Conservation (phyloP, 306 rosid genomes). For the Rubus parviflorus region DNA sequence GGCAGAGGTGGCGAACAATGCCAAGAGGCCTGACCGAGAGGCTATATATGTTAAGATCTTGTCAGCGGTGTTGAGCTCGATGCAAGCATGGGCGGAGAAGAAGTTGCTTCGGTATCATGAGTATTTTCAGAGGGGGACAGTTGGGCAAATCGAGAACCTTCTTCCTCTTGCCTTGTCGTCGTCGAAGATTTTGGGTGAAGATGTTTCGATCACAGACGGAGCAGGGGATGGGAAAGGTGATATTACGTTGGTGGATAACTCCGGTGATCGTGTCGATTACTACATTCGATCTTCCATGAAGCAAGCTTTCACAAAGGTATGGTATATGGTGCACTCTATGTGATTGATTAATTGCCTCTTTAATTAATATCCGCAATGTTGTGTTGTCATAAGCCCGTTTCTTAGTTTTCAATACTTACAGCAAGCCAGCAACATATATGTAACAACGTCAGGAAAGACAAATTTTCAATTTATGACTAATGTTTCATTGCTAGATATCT, state of each 20-base stretch:
- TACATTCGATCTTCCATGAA: slow-evolving; percentile 67
- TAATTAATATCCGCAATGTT: neutral
- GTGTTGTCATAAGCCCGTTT: neutral
- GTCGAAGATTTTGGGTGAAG: slow-evolving; percentile 74
- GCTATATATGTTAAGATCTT: slow-evolving; percentile 54
- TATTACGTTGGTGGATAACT: slow-evolving; percentile 54
- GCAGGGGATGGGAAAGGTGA: slow-evolving; percentile 48
- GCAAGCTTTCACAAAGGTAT: slow-evolving; percentile 69
- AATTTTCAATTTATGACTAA: neutral
- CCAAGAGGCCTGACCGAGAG: slow-evolving; percentile 63
- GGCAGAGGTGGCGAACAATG: slow-evolving; percentile 71
- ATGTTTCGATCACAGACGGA: slow-evolving; percentile 52
- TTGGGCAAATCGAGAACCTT: slow-evolving; percentile 64
- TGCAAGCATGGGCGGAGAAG: slow-evolving; percentile 79
- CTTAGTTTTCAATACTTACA: neutral
- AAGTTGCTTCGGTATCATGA: slow-evolving; percentile 71
- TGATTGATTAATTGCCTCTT: neutral
- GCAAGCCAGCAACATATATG: neutral
- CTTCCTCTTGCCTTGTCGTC: slow-evolving; percentile 74
- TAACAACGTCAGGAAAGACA: neutral
- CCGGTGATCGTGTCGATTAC: slow-evolving; percentile 59
- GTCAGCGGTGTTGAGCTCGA: slow-evolving; percentile 61
- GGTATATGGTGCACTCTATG: neutral
- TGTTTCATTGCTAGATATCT: neutral
- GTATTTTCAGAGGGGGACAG: slow-evolving; percentile 62